These are phyloP conservation scores for Effrenium voratum DNA, from an alignment of 73 alveolate genomes.

Conservation along the genomic window DNA sequence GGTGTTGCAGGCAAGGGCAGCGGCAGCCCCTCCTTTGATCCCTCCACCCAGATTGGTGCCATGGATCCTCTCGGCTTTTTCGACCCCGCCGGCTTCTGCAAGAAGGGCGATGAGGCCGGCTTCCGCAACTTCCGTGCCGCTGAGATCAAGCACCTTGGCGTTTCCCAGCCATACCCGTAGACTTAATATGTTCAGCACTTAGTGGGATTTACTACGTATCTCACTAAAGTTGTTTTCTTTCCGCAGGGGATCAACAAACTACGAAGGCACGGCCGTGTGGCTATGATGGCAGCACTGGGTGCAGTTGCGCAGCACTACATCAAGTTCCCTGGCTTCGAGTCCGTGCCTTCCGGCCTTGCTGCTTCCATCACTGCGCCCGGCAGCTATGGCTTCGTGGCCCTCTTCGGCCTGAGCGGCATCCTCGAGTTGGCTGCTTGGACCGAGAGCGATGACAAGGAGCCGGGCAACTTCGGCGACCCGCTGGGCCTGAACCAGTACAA, in stretches of 20 bases:
- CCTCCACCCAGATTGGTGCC: constrained; percentile 23
- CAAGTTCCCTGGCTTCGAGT: constrained; percentile 59
- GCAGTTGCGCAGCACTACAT: constrained; percentile 34
- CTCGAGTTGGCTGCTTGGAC: constrained; percentile 30
- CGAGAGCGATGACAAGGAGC: constrained; percentile 70
- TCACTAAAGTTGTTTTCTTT: no score
- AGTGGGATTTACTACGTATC: no score
- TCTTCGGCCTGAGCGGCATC: neutral
- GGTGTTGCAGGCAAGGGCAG: neutral
- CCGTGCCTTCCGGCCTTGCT: constrained; percentile 27
- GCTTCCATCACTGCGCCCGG: constrained; percentile 6
- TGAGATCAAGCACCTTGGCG: neutral
- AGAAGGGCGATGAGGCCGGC: constrained; percentile 43
- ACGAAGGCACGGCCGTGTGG: constrained; percentile 30
- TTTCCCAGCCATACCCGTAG: no score
- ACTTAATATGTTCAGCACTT: no score
- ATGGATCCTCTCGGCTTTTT: constrained; percentile 31
- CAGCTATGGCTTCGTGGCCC: neutral
- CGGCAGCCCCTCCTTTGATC: neutral
- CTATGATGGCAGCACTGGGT: constrained; percentile 69
- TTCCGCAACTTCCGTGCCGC: constrained; percentile 55
- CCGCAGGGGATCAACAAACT: no score
- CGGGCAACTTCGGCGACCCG: constrained; percentile 57
- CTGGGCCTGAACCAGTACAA: constrained; percentile 55
- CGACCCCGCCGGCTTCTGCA: constrained; percentile 51